A percentile compares a stretch with the other conserved stretches of the same genome.
phyloP scores from a whole-genome alignment of 306 rosid genomes.

The Quercus berberidifolia region DNA sequence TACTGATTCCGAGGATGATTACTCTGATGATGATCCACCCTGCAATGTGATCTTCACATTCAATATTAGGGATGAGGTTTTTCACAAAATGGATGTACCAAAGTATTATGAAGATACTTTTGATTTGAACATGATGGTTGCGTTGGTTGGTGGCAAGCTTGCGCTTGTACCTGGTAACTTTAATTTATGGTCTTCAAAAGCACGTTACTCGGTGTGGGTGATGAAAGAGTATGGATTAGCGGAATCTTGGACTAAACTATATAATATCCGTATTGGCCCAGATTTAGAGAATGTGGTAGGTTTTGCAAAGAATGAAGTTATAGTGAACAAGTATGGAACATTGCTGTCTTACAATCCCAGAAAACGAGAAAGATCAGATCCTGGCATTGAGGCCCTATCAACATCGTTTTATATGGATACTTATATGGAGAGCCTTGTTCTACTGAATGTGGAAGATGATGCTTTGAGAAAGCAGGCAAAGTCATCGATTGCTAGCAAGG shows the following conservation, averaged over 20 bases:
- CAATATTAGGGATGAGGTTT: neutral
- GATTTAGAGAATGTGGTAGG: neutral
- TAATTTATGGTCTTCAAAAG: neutral
- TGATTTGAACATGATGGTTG: neutral
- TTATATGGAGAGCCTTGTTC: neutral
- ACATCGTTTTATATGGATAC: no score
- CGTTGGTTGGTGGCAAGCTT: neutral
- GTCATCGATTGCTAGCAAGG: no score
- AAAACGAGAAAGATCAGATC: neutral
- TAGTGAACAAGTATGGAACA: neutral
- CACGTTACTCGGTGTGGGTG: neutral
- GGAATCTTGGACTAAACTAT: neutral
- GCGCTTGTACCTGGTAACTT: neutral
- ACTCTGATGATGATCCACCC: neutral
- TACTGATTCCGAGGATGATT: no score
- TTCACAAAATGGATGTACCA: neutral
- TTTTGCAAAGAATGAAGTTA: neutral
- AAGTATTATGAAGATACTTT: neutral
- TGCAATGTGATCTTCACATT: neutral
- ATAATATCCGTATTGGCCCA: neutral
- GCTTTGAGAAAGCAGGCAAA: neutral
- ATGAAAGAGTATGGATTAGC: neutral
- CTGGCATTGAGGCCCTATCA: no score
- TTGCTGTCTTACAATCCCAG: neutral
- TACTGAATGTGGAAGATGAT: neutral